Evolutionary conservation across 352 stramenopile genomes (phyloP).

Genomic region (Aphanomyces cochlioides): DNA sequence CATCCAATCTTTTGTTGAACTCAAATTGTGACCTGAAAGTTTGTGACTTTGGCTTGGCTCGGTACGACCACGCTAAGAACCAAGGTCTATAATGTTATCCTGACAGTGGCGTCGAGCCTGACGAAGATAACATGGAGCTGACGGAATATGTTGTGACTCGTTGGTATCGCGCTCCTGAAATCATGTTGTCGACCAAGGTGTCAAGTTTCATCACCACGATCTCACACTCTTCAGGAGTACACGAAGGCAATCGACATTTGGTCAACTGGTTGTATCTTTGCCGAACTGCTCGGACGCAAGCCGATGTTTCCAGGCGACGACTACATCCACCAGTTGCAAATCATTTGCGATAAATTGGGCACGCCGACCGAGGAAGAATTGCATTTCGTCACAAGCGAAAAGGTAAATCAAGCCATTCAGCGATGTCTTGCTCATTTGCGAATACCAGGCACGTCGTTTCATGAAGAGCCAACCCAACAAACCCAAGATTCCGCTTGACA

Average conservation of each 20-base stretch:
- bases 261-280: slow-evolving; percentile 93
- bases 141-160: slow-evolving; percentile 93
- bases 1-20: slow-evolving; percentile 96
- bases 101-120: slow-evolving; percentile 56
- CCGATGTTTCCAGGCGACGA: slow-evolving; percentile 94
- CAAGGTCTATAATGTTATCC: not conserved
- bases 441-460: slow-evolving; percentile 51
- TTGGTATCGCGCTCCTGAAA: slow-evolving; percentile 92
- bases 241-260: slow-evolving; percentile 96
- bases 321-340: slow-evolving; percentile 99
- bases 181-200: slow-evolving; percentile 92
- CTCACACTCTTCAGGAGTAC: slow-evolving; percentile 77
- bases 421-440: not conserved
- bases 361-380: slow-evolving; percentile 83
- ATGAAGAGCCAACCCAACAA: slow-evolving; percentile 82
- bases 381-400: slow-evolving; percentile 90
- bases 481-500: slow-evolving; percentile 58
- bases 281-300: slow-evolving; percentile 87
- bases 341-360: slow-evolving; percentile 91
- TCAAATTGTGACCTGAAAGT: slow-evolving; percentile 91
- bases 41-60: slow-evolving; percentile 90
- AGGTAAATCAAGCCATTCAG: slow-evolving; percentile 22
- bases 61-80: slow-evolving; percentile 14
- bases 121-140: slow-evolving; percentile 86
- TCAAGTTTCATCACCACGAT: not conserved